A percentile compares a stretch with the other conserved stretches of the same genome.
These are phyloP conservation scores for Hura crepitans DNA, from an alignment of 441 rosid genomes.

Conservation along the genomic window DNA sequence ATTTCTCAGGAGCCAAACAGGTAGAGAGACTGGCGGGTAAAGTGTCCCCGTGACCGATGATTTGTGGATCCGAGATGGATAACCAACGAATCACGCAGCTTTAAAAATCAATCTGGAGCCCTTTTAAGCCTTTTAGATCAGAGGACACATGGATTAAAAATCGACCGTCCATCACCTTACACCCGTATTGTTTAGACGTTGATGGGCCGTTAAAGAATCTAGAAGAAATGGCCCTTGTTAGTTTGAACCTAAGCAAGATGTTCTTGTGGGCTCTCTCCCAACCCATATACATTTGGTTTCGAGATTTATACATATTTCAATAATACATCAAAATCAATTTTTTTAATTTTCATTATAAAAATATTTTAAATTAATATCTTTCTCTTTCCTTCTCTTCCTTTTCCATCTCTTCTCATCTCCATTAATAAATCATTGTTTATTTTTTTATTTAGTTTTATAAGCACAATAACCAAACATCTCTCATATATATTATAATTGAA, in stretches of 20 bases:
- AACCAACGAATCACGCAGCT: neutral
- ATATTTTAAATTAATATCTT: no score
- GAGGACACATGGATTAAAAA: neutral
- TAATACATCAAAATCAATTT: no score
- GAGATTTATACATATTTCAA: no score
- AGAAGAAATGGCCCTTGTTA: neutral
- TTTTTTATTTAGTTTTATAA: no score
- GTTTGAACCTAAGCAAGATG: neutral
- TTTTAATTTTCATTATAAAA: no score
- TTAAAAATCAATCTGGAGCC: slow-evolving; percentile 7
- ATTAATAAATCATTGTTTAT: no score
- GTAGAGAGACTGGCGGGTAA: slow-evolving; percentile 16
- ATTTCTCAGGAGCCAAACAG: slow-evolving; percentile 20
- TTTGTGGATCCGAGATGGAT: slow-evolving; percentile 17
- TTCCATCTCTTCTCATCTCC: no score
- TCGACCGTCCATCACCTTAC: neutral
- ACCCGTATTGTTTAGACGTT: neutral
- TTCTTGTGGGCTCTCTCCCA: no score
- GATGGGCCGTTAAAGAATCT: neutral
- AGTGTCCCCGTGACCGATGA: slow-evolving; percentile 7
- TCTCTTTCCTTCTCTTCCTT: no score
- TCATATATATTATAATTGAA: no score
- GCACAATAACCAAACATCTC: no score
- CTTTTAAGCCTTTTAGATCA: neutral
- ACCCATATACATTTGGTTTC: no score